Percentiles rank a stretch among this genome's conserved stretches.
phyloP scores from a whole-genome alignment of 2,329 filamentous ascomycete species.

The Ophiognomonia clavigignenti-juglandacearum region DNA sequence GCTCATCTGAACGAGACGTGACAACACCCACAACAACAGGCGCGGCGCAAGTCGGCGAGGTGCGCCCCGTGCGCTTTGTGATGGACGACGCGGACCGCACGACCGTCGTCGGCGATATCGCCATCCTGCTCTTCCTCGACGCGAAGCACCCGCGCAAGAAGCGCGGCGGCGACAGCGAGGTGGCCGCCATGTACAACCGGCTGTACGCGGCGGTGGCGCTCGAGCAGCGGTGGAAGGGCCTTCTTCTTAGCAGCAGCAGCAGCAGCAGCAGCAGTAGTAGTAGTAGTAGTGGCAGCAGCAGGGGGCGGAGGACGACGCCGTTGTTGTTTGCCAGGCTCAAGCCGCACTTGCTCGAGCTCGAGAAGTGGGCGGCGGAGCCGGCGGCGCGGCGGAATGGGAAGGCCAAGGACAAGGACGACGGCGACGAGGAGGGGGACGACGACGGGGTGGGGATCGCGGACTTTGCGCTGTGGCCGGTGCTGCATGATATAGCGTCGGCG shows the following conservation, averaged over 20 bases:
- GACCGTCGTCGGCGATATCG: constrained; percentile 42
- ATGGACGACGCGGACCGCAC: constrained; percentile 49
- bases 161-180: constrained; percentile 20
- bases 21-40: no score
- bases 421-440: constrained; percentile 28
- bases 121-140: constrained; percentile 58
- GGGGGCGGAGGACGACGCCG: background rate
- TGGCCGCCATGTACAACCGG: constrained; percentile 33
- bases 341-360: constrained; percentile 1
- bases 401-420: no score
- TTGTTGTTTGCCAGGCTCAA: constrained; percentile 1
- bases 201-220: constrained; percentile 39
- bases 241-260: background rate
- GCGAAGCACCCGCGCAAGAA: constrained; percentile 38
- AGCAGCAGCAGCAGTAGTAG: no score
- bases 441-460: constrained; percentile 40
- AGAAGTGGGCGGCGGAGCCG: background rate
- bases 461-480: constrained; percentile 52
- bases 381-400: constrained; percentile 27
- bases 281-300: no score
- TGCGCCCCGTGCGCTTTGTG: constrained; percentile 41
- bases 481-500: constrained; percentile 39
- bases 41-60: constrained; percentile 18
- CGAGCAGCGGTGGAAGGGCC: constrained; percentile 29
- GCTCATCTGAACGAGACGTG: no score